Base-by-base conservation (phyloP, 2,329 filamentous ascomycete species). In the Chaetomiaceae sp. region DNA sequence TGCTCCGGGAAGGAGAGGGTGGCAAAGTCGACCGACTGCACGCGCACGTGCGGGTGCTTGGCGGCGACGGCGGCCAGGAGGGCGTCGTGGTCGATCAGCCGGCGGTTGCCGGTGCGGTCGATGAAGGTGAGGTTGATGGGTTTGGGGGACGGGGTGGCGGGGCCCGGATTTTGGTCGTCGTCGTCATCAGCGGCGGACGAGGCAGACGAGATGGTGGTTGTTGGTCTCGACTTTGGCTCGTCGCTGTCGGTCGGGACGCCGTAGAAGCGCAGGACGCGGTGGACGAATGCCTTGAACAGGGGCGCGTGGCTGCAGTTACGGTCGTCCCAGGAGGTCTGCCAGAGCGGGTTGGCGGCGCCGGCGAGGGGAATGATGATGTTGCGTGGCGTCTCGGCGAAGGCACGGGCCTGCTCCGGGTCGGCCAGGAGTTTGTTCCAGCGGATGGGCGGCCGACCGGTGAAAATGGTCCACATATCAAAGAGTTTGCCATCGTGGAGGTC, bases 301-400 rank as follows among this genome's bases (percentile, higher is more conserved):
- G 58, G 52, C 0, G 66, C 64, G 9, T 58, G 53, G n/a, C 48
- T 50, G 55, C 70, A 73, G 25, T 60, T 51, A 17, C 61, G 60
- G 5, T 60, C 46, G 5, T 61, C 57, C 65, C 66, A 71, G 53
- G 73, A 68, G n/a, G 65, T 67, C 50, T 69, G 64, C 71, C 71
- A 73, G 16, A 70, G 54, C 0, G 71, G 69, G 53, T 70, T 73
- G 57, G 64, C 66, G 17, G 62, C 67, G 38, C 70, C 70, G 10
- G 70, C 60, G 3, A 73, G 57, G 1, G 71, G 70, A 17, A 73
- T 52, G 46, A 74, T 66, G 30, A 73, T 27, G 46, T 68, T 66
- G 30, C 30, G 17, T n/a, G 42, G 42, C 5, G 19, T 25, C 16
- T 39, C 61, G 55, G 16, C 27, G 16, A 19, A 41, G 46, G 31